Evolutionary conservation across 345 rosid species (phyloP), one percentile per base, ranked within the genome.

Genomic region (Carallia pectinifolia): DNA sequence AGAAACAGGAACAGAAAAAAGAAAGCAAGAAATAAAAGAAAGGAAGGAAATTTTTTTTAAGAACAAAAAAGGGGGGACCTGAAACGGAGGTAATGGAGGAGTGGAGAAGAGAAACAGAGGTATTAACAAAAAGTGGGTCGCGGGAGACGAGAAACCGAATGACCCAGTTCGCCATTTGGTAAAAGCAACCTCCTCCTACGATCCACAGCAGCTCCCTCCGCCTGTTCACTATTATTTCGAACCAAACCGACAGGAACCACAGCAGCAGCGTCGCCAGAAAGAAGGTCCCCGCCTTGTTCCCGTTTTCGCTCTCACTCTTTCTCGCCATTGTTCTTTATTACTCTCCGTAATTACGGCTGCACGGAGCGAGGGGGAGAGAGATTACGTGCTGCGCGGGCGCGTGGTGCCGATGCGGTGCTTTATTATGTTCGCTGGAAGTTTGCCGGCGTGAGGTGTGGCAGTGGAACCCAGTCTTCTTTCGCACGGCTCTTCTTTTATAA

Each of bases 71-170:
- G 52, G 33, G 50, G 33, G 66, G 36, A 90, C 98, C 98, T 85
- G 97, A 91, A 65, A 74, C 76, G 34, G 98, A 93, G 67, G 93
- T 88, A 70, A 86, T 30, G 50, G 86, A 64, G 54, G 98, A 91
- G 78, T 93, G 98, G 79, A 93, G 86, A 58, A 93, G 94, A 64
- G 98, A 93, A 68, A 89, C 96, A 33, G 85, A 81, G 77, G 97
- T 93, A 23, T 91, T 93, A 47, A 93, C 98, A 52, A 89, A 88
- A 74, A 91, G 86, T 76, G 94, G 89, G 65, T 91, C 96, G 64
- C 96, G 96, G 75, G 92, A 89, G 65, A 89, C 74, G 70, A 52
- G 63, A 30, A 56, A 23, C 27, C 96, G 85, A 73, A 91, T 62
- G 27, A 81, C 73, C 90, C 89, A 85, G 72, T 91, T 93, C 44